Evolutionary conservation across 208 protist genomes (phyloP).

Genomic region (Angomonas desouzai): DNA sequence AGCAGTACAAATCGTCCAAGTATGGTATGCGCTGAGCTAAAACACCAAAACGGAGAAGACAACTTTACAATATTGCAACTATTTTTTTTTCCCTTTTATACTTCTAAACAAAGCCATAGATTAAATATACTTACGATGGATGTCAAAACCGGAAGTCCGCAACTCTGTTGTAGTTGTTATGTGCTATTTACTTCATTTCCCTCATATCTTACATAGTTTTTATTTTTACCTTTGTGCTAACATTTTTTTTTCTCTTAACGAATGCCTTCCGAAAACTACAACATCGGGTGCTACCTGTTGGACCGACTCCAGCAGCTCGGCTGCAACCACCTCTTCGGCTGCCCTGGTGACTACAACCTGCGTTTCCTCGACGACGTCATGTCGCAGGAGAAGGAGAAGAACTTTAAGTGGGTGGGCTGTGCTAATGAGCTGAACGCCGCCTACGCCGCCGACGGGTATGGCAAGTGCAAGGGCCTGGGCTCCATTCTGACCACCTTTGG

Average conservation of each 20-base stretch:
- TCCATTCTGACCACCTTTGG: slow-evolving; percentile 44
- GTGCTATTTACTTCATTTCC: neutral
- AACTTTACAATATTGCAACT: neutral
- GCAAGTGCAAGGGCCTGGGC: slow-evolving; percentile 25
- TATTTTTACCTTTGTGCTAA: neutral
- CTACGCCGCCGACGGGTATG: slow-evolving; percentile 60
- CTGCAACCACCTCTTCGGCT: slow-evolving; percentile 49
- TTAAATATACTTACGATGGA: too few species aligned
- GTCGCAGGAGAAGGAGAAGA: slow-evolving; percentile 18
- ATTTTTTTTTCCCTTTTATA: slow-evolving; percentile 8
- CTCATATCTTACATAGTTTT: slow-evolving; percentile 5
- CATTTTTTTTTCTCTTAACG: slow-evolving; percentile 8
- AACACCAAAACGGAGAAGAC: too few species aligned
- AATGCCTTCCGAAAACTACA: slow-evolving; percentile 53
- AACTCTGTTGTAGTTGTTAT: neutral
- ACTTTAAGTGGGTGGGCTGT: slow-evolving; percentile 49
- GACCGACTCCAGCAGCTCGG: slow-evolving; percentile 43
- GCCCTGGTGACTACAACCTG: slow-evolving; percentile 63
- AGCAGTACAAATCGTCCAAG: slow-evolving; percentile 8
- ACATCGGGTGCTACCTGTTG: slow-evolving; percentile 50
- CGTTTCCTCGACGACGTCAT: slow-evolving; percentile 62
- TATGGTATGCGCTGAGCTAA: neutral
- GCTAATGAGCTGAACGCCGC: slow-evolving; percentile 59
- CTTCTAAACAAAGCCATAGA: too few species aligned
- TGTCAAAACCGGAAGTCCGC: too few species aligned